Evolutionary conservation across 306 rosid genomes (phyloP).

Genomic region (Arachis stenosperma): DNA sequence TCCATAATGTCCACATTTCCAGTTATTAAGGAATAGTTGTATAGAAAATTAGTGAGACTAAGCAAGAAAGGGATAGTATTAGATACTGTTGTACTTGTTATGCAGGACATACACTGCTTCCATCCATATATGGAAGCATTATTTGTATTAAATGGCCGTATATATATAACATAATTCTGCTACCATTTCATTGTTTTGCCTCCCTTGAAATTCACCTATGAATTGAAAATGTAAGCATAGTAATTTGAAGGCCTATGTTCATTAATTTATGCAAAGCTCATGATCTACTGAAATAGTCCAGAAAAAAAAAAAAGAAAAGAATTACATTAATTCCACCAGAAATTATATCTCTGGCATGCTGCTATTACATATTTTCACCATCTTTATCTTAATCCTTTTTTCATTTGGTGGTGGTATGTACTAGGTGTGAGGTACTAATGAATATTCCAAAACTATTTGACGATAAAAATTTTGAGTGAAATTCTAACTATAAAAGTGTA

Average conservation of each 20-base stretch:
- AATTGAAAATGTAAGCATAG: not conserved
- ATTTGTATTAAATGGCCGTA: constrained; percentile 8
- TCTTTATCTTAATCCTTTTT: too few species aligned
- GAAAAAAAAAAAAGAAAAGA: not conserved
- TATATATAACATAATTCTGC: too few species aligned
- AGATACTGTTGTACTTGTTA: constrained; percentile 1
- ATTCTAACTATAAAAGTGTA: too few species aligned
- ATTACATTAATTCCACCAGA: not conserved
- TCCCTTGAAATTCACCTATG: not conserved
- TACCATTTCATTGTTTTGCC: not conserved
- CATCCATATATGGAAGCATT: not conserved
- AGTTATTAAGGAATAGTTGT: constrained; percentile 26
- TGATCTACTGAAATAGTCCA: not conserved
- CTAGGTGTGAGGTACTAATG: too few species aligned
- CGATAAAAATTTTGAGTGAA: too few species aligned
- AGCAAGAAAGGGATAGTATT: constrained; percentile 28
- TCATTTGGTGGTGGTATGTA: too few species aligned
- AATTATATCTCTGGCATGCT: not conserved
- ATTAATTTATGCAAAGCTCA: not conserved
- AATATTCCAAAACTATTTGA: too few species aligned
- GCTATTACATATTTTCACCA: not conserved
- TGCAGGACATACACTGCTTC: constrained; percentile 21
- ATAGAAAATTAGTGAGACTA: constrained; percentile 31
- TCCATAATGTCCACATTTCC: constrained; percentile 31
- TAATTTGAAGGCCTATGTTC: not conserved